Conservation (phyloP, 257 asterid species). For the Gentiana dahurica region DNA sequence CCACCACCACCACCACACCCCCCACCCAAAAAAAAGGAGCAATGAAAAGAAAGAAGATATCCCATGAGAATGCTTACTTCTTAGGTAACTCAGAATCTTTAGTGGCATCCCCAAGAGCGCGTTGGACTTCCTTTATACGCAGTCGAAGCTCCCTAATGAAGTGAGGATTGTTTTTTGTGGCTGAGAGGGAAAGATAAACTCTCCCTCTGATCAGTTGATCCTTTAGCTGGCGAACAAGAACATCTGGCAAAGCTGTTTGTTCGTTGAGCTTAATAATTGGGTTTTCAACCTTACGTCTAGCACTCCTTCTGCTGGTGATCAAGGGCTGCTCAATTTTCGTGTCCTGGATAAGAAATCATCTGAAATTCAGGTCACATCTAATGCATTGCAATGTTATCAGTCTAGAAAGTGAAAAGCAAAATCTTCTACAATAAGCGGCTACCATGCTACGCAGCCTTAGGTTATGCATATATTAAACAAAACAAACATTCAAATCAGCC, state of each 20-base stretch:
- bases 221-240: constrained; percentile 59
- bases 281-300: constrained; percentile 28
- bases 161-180: constrained; percentile 61
- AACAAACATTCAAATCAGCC: background rate
- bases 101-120: constrained; percentile 67
- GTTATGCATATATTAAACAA: background rate
- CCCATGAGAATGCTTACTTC: constrained; percentile 33
- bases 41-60: background rate
- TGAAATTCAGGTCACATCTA: background rate
- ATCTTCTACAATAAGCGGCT: background rate
- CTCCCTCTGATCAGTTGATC: constrained; percentile 65
- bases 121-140: constrained; percentile 72
- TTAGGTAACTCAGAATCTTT: constrained; percentile 79
- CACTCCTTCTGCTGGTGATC: constrained; percentile 25
- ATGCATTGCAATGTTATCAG: background rate
- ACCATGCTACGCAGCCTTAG: background rate
- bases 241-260: constrained; percentile 35
- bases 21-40: background rate
- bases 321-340: constrained; percentile 19
- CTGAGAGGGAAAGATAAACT: constrained; percentile 76
- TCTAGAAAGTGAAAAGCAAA: background rate
- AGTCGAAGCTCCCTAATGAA: constrained; percentile 74
- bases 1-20: background rate
- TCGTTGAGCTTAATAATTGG: constrained; percentile 30
- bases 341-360: constrained; percentile 21